Evolutionary conservation across 345 rosid species (phyloP), one percentile per base, ranked within the genome.

Genomic region (Hibiscus mutabilis): DNA sequence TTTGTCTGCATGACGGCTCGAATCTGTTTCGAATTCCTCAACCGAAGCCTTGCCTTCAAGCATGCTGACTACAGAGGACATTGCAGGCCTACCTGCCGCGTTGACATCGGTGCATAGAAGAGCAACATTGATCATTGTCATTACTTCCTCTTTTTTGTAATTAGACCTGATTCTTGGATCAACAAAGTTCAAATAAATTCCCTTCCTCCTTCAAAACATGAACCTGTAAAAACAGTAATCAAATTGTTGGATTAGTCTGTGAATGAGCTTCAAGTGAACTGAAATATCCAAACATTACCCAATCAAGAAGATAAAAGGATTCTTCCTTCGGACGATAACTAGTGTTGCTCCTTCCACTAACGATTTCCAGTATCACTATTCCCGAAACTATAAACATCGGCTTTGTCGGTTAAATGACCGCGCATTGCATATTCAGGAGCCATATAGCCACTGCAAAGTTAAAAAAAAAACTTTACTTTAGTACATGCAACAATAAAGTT

Each of bases 1-100:
- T 9, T 61, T 66, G n/a, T 76, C 53, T 0, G 10, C 0, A 6
- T 57, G 42, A 16, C n/a, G 35, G n/a, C 70, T 44, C 19, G 75
- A 25, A n/a, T 71, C 73, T 9, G n/a, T 31, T 13, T 33, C 35
- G 0, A 78, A 14, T 0, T 77, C 86, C n/a, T 62, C 24, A 63
- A 83, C 76, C 46, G 58, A 57, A 0, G 79, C 57, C 35, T 51
- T 76, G 15, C 87, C 92, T 82, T 87, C 88, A 1, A 86, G 86
- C 81, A 84, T 80, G 70, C 84, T 84, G 35, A 87, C 87, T 1
- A 87, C 89, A 16, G 82, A 69, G 21, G 92, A 82, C 88, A 87
- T 84, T 0, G 85, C 12, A 11, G 92, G 92, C 72, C 92, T 81
- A 12, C 59, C 75, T 1, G 77, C 19, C 0, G 86, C 77, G 68